A percentile compares a stretch with the other conserved stretches of the same genome.
Conservation (phyloP, 352 stramenopile genomes). For the Phytophthora syringae region DNA sequence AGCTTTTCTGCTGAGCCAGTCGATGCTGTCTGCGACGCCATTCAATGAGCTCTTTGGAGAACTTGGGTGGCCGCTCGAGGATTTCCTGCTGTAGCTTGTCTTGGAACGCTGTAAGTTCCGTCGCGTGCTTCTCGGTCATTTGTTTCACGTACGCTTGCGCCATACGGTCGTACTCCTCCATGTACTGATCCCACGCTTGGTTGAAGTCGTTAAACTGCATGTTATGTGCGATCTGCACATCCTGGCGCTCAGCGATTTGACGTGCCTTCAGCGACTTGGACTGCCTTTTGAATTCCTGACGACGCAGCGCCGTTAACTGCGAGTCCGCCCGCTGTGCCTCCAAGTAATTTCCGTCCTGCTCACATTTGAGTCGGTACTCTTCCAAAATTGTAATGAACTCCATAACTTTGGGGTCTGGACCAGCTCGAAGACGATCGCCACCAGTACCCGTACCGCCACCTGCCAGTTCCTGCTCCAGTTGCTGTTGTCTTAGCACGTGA, state of each 20-base stretch:
- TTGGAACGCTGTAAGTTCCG: slow-evolving; percentile 89
- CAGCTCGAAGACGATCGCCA: slow-evolving; percentile 57
- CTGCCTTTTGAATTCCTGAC: slow-evolving; percentile 93
- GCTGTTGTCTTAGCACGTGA: slow-evolving; percentile 34
- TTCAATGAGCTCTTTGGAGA: slow-evolving; percentile 94
- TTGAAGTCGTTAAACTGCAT: slow-evolving; percentile 97
- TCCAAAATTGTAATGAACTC: slow-evolving; percentile 95
- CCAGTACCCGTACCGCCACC: slow-evolving; percentile 17
- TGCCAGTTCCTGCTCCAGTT: slow-evolving; percentile 52
- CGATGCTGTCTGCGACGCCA: slow-evolving; percentile 94
- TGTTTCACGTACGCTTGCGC: slow-evolving; percentile 94
- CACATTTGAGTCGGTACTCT: slow-evolving; percentile 94
- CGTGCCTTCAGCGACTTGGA: slow-evolving; percentile 91
- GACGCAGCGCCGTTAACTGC: slow-evolving; percentile 87
- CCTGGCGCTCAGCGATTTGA: slow-evolving; percentile 92
- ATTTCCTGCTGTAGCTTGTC: slow-evolving; percentile 90
- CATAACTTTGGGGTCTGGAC: slow-evolving; percentile 91
- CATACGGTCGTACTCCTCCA: slow-evolving; percentile 96
- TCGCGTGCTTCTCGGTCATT: slow-evolving; percentile 93
- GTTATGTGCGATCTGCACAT: slow-evolving; percentile 96
- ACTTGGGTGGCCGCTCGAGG: slow-evolving; percentile 89
- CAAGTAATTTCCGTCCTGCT: slow-evolving; percentile 94
- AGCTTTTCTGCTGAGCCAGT: slow-evolving; percentile 94
- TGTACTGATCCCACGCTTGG: slow-evolving; percentile 94
- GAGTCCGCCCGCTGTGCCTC: slow-evolving; percentile 91